A percentile compares a stretch with the other conserved stretches of the same genome.
Evolutionary conservation across 73 alveolate genomes (phyloP).

Genomic region (Paramecium bursaria): DNA sequence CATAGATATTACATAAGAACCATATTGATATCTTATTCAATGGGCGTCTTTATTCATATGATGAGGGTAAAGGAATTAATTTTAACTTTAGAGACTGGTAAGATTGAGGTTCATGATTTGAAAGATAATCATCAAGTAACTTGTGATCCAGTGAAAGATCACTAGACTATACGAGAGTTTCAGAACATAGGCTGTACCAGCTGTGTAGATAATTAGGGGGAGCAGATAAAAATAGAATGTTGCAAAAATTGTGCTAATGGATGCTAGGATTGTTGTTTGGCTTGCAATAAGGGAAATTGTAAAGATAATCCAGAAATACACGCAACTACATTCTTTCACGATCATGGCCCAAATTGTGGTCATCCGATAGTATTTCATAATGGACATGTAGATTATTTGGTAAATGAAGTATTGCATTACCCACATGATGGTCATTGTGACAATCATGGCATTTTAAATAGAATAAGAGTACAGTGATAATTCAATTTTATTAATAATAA

Average conservation of each 20-base stretch:
- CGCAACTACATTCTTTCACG: not conserved
- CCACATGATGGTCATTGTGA: conserved; percentile 64
- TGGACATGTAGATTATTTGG: conserved; percentile 48
- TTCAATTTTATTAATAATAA: not conserved
- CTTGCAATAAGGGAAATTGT: not conserved
- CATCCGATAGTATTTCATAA: conserved; percentile 54
- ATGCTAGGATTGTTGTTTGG: conserved; percentile 40
- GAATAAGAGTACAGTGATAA: conserved; percentile 38
- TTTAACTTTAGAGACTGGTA: conserved; percentile 38
- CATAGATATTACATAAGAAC: conserved; percentile 41
- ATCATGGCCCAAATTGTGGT: conserved; percentile 58
- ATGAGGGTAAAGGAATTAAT: conserved; percentile 26
- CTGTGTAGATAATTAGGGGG: not conserved
- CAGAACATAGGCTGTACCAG: conserved; percentile 10
- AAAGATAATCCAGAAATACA: conserved; percentile 5
- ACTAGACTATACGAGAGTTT: not conserved
- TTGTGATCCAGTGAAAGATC: conserved; percentile 52
- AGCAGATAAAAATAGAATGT: not conserved
- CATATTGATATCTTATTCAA: conserved; percentile 63
- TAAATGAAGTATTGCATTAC: conserved; percentile 46
- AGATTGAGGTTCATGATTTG: conserved; percentile 64
- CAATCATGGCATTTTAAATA: conserved; percentile 55
- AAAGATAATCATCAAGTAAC: not conserved
- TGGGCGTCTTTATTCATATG: conserved; percentile 59
- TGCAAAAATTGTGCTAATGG: not conserved